phyloP scores from a whole-genome alignment of 345 rosid genomes.

The Moringa oleifera region DNA sequence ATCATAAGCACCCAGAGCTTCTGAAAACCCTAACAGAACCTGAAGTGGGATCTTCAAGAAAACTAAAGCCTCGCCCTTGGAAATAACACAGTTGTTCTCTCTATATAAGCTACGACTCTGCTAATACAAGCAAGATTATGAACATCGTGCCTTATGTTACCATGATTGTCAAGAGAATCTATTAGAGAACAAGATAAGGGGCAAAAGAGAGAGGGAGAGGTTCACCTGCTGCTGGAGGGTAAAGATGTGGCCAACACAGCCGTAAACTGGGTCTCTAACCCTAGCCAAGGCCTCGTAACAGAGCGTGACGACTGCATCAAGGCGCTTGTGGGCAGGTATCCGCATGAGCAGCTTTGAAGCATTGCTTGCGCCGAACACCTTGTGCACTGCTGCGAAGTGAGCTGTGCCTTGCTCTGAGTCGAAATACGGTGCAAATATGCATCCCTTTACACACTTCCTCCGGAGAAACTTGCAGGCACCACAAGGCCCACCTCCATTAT shows the following conservation, averaged over 20 bases:
- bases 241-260: slow-evolving; percentile 71
- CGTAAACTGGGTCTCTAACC: slow-evolving; percentile 78
- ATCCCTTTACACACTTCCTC: slow-evolving; percentile 70
- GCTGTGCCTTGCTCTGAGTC: slow-evolving; percentile 80
- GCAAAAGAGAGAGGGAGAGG: not conserved
- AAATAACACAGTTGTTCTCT: too few relatives aligned
- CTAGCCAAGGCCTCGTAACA: slow-evolving; percentile 85
- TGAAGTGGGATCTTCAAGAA: too few relatives aligned
- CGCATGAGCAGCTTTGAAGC: slow-evolving; percentile 68
- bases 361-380: slow-evolving; percentile 90
- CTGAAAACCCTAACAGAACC: too few relatives aligned
- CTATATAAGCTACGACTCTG: too few relatives aligned
- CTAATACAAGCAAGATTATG: too few relatives aligned
- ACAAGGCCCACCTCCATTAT: slow-evolving; percentile 56
- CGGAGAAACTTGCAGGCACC: slow-evolving; percentile 91
- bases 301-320: slow-evolving; percentile 73
- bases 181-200: too few relatives aligned
- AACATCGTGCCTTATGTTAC: too few relatives aligned
- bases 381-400: slow-evolving; percentile 85
- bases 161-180: too few relatives aligned
- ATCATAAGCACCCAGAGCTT: too few relatives aligned
- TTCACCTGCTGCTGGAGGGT: slow-evolving; percentile 80
- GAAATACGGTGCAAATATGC: slow-evolving; percentile 85
- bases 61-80: too few relatives aligned
- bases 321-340: slow-evolving; percentile 56